These are phyloP conservation scores for Elongisporangium anandrum DNA, from an alignment of 352 stramenopile genomes.

Conservation along the genomic window DNA sequence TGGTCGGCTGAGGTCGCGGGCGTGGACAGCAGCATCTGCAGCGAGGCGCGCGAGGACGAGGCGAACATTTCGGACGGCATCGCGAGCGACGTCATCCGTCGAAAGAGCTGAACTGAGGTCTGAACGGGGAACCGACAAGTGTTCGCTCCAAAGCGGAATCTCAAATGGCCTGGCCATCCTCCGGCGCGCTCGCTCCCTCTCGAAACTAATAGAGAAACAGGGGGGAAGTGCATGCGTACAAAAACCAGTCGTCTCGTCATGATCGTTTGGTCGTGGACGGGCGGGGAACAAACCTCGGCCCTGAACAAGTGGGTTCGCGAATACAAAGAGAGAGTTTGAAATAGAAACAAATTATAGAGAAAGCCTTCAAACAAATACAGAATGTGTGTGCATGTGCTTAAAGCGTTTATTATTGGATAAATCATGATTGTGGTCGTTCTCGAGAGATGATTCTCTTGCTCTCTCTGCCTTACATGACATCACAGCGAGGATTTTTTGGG, in stretches of 20 bases:
- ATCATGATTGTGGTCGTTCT: not conserved
- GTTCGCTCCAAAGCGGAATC: not conserved
- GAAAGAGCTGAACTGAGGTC: not conserved
- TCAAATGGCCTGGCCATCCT: not conserved
- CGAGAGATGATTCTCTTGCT: not conserved
- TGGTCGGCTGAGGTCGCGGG: not conserved
- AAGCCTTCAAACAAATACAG: not conserved
- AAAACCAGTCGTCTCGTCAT: not conserved
- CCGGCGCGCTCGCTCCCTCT: not conserved
- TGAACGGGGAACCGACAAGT: not conserved
- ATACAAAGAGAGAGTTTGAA: not conserved
- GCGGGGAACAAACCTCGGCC: not conserved
- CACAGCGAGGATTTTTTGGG: not conserved
- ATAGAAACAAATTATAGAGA: not conserved
- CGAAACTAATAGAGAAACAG: not conserved
- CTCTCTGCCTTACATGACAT: not conserved
- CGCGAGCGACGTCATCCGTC: slow-evolving; percentile 3
- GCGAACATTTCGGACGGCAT: slow-evolving; percentile 1
- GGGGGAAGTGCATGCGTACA: not conserved
- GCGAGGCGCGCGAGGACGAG: not conserved
- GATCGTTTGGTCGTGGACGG: not conserved
- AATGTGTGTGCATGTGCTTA: not conserved
- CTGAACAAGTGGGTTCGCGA: not conserved
- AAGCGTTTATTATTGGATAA: too few species aligned
- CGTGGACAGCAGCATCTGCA: not conserved